Evolutionary conservation across 805 yeast species (phyloP), one percentile per base, ranked within the genome.

Genomic region (Scheffersomyces amazonensis): DNA sequence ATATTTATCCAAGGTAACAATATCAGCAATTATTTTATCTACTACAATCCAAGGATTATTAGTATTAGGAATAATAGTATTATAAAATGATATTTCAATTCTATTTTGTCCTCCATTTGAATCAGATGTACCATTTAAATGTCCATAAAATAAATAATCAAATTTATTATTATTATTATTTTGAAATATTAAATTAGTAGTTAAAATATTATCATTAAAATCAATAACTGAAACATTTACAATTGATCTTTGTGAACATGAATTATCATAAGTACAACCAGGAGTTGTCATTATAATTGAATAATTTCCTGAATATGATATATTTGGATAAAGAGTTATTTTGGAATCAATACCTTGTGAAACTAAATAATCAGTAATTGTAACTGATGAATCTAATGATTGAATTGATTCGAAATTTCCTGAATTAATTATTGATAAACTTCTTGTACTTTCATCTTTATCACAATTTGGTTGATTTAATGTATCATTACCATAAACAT

Each of bases 81-180:
- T 42, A 23, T 51, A 41, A 43, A 41, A 64, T 13, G 62, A 52
- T 15, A 65, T 48, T 22, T 56, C 56, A 34, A 67, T 53, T 40
- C 52, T 58, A 37, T 53, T 66, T 29, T 48, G 52, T 5, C 64
- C 66, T 25, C 45, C 42, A 21, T 36, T 31, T 20, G 49, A 47
- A 10, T 47, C 41, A 17, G 41, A 32, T 5, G 49, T 38, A 1
- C 76, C 75, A 16, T 76, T 71, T 34, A 90, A 56, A 42, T 76
- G 78, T 1, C 98, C 99, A 31, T 73, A 66, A 56, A 64, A 91
- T 6, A 93, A 54, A 15, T 73, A 68, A 58, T 93, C 98, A 56
- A 87, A 91, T 58, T 93, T 93, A 34, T 81, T 75, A 39, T 78
- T 74, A 24, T 78, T 68, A 57, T 93, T 93, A 34, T 87, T 88